phyloP scores from a whole-genome alignment of 257 asterid species.

The Verbascum thapsus region DNA sequence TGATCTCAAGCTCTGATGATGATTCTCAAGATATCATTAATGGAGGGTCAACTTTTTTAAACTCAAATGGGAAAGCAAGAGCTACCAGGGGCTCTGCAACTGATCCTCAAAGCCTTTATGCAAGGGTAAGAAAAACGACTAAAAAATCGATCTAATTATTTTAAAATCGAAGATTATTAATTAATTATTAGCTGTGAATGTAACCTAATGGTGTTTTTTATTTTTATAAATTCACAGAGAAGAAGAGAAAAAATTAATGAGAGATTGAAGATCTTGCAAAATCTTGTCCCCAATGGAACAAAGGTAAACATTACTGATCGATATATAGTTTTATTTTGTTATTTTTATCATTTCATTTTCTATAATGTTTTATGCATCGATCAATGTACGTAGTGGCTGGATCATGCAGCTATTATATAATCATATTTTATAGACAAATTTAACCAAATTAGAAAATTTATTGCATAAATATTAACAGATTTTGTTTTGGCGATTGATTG shows the following conservation, averaged over 20 bases:
- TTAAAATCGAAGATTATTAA: too few relatives aligned
- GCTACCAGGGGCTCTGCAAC: constrained; percentile 77
- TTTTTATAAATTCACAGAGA: constrained; percentile 44
- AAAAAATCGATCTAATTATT: background rate
- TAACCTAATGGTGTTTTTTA: background rate
- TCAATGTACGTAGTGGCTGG: too few relatives aligned
- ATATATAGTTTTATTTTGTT: too few relatives aligned
- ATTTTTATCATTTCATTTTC: too few relatives aligned
- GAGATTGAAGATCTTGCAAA: constrained; percentile 81
- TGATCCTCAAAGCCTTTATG: constrained; percentile 90
- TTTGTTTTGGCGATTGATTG: background rate
- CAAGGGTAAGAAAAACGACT: constrained; percentile 56
- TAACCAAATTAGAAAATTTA: too few relatives aligned
- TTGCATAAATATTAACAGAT: too few relatives aligned
- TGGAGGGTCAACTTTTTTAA: constrained; percentile 28
- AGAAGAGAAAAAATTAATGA: constrained; percentile 90
- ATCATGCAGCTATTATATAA: too few relatives aligned
- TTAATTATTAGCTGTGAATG: background rate
- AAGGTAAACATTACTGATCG: constrained; percentile 51
- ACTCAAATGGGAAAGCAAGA: constrained; percentile 50
- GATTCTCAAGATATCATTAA: constrained; percentile 53
- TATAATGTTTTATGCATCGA: too few relatives aligned
- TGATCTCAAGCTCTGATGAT: constrained; percentile 54
- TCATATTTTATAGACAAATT: too few relatives aligned
- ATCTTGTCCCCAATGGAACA: constrained; percentile 87